Base-by-base conservation (phyloP, 192 early-diverging fungal species). In the Coemansia sp. region DNA sequence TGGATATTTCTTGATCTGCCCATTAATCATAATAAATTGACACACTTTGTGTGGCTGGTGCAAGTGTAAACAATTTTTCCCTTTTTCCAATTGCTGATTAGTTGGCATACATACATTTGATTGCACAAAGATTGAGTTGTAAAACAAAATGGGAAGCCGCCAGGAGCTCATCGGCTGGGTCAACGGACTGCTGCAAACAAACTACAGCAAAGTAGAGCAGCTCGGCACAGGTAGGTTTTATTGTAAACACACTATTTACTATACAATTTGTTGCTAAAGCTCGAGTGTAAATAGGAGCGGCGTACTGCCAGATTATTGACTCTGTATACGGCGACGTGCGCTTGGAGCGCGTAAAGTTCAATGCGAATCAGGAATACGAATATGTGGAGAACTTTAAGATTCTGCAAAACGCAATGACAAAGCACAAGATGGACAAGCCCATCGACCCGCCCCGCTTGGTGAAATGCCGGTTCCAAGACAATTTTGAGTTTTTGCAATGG, bases 391-490 rank as follows among this genome's bases (percentile, higher is more conserved):
- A 99, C 80, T 99, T 85, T 78, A 98, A 99, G 82, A 83, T 99
- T 35, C 87, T 99, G 23, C 97, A 98, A 67, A 79, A 82, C 64
- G 79, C 82, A 48, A 93, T 99, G 66, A 86, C 92, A 81, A 91
- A 87, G 73, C 90, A 96, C 82, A 92, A 93, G 68, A 82, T 99
- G 52, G 92, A 95, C 81, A 96, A 97, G 82, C 82, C 83, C 24
- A 90, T 99, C 51, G 93, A 94, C 38, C 93, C 95, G 10, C 89
- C 96, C 29, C 83, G 90, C 10, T 82, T 99, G 55, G 86, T 92
- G 73, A 99, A 96, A 76, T 94, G 94, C 83, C 93, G 91, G 59
- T 94, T 98, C 72, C 95, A 97, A 85, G 97, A 98, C 82, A 98
- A 98, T 75, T 86, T 98, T 58, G 95, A 97, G 86, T 96, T 98